These are phyloP conservation scores for Mucuna pruriens DNA, from an alignment of 306 rosid species.

Conservation along the genomic window DNA sequence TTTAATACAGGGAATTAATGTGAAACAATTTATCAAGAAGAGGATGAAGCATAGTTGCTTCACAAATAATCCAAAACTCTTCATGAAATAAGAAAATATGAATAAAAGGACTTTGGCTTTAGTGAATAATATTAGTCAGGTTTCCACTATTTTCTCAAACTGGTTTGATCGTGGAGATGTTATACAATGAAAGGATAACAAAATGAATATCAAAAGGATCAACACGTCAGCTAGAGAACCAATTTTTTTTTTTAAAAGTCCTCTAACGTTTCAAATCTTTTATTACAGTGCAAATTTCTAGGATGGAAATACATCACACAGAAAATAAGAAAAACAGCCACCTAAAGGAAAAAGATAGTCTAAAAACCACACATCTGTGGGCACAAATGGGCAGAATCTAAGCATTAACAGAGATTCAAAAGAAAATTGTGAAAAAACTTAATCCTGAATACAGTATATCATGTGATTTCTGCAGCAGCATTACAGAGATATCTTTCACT, in stretches of 20 bases:
- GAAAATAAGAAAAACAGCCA: slow-evolving; percentile 2
- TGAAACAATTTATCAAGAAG: not conserved
- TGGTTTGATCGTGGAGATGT: not conserved
- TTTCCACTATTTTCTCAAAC: slow-evolving; percentile 14
- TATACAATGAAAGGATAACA: not conserved
- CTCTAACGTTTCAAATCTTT: not conserved
- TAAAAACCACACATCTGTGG: not conserved
- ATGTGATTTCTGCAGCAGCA: not conserved
- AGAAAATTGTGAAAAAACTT: not conserved
- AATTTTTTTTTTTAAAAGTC: not conserved
- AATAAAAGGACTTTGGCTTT: not conserved
- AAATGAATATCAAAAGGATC: not conserved
- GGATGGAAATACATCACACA: not conserved
- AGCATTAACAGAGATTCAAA: not conserved
- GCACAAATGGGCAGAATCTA: not conserved
- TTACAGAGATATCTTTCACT: not conserved
- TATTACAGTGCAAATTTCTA: not conserved
- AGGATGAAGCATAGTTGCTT: slow-evolving; percentile 7
- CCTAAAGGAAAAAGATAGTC: not conserved
- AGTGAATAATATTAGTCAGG: not conserved
- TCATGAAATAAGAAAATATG: not conserved
- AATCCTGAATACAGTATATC: not conserved
- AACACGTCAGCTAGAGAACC: not conserved
- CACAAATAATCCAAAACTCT: not conserved
- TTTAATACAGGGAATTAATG: not conserved